Evolutionary conservation across 306 rosid species (phyloP).

Genomic region (Castanopsis chinensis): DNA sequence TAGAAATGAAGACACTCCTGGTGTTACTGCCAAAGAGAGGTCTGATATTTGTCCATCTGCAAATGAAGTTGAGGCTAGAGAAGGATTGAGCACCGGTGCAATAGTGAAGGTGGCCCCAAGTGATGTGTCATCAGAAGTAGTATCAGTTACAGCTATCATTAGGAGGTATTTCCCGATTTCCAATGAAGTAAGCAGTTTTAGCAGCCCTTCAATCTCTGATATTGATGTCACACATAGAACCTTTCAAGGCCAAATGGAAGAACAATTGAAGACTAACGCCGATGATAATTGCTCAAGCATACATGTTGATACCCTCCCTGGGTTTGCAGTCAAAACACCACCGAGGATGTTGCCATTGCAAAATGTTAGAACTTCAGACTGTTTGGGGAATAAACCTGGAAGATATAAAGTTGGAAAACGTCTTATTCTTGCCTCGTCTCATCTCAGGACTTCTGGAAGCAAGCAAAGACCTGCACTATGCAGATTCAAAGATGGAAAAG

Average conservation of each 20-base stretch:
- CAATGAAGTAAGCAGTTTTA: constrained; percentile 24
- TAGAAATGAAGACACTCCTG: constrained; percentile 18
- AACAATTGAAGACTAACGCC: constrained; percentile 21
- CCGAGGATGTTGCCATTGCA: constrained; percentile 28
- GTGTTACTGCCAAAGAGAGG: background rate
- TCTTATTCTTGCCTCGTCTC: constrained; percentile 51
- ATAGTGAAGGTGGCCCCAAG: constrained; percentile 37
- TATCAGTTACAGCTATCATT: constrained; percentile 65
- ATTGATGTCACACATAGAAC: constrained; percentile 42
- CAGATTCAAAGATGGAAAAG: constrained; percentile 35
- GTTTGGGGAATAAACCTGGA: constrained; percentile 13
- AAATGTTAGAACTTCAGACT: constrained; percentile 25
- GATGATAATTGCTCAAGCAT: background rate
- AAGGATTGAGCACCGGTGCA: constrained; percentile 25
- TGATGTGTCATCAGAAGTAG: constrained; percentile 53
- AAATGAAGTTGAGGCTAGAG: constrained; percentile 29
- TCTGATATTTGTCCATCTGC: constrained; percentile 5
- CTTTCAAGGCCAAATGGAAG: constrained; percentile 29
- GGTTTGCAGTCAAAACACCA: constrained; percentile 33
- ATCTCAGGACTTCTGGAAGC: constrained; percentile 47
- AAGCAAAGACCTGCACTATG: constrained; percentile 35
- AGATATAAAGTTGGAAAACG: constrained; percentile 50
- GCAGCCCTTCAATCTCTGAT: constrained; percentile 40
- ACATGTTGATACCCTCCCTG: constrained; percentile 21
- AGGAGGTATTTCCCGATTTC: constrained; percentile 44